Conservation (phyloP, 2,329 filamentous ascomycete genomes). For the Trichophyton mentagrophytes region DNA sequence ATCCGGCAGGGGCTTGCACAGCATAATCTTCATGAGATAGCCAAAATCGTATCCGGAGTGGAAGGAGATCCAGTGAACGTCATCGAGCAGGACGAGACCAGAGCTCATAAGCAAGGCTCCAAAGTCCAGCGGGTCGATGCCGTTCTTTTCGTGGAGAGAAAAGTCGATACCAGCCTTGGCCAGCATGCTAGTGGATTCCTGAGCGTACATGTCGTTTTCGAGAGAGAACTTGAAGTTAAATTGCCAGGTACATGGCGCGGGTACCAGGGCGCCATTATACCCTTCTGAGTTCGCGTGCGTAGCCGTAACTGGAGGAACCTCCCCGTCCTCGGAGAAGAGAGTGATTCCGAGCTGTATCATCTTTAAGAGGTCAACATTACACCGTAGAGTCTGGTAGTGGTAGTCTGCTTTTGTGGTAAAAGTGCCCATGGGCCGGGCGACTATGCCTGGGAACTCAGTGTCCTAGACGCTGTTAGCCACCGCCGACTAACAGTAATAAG, state of each 20-base stretch:
- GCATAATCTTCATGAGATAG: slow-evolving; percentile 87
- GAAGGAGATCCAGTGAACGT: slow-evolving; percentile 93
- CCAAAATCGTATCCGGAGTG: slow-evolving; percentile 98
- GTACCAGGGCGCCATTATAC: slow-evolving; percentile 41
- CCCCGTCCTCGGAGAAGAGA: slow-evolving; percentile 79
- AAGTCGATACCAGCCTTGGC: slow-evolving; percentile 92
- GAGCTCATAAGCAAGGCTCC: slow-evolving; percentile 83
- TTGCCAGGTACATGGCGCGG: slow-evolving; percentile 84
- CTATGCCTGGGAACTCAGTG: slow-evolving; percentile 96
- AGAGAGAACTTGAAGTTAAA: slow-evolving; percentile 98
- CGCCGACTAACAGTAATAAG: neutral
- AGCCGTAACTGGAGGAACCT: slow-evolving; percentile 63
- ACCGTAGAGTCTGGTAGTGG: slow-evolving; percentile 93
- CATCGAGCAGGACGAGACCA: slow-evolving; percentile 72
- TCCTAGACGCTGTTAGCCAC: slow-evolving; percentile 46
- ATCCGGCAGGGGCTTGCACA: slow-evolving; percentile 67
- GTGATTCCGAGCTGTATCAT: slow-evolving; percentile 96
- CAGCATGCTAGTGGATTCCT: slow-evolving; percentile 84
- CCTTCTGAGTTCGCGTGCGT: slow-evolving; percentile 38
- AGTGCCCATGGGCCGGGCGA: slow-evolving; percentile 84
- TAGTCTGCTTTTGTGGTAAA: slow-evolving; percentile 95
- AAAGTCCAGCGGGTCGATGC: slow-evolving; percentile 82
- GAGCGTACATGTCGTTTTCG: slow-evolving; percentile 93
- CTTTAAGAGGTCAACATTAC: slow-evolving; percentile 93
- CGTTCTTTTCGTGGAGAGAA: slow-evolving; percentile 65